These are phyloP conservation scores for Purpureocillium takamizusanense DNA, from an alignment of 2,329 filamentous ascomycete species.

Conservation along the genomic window DNA sequence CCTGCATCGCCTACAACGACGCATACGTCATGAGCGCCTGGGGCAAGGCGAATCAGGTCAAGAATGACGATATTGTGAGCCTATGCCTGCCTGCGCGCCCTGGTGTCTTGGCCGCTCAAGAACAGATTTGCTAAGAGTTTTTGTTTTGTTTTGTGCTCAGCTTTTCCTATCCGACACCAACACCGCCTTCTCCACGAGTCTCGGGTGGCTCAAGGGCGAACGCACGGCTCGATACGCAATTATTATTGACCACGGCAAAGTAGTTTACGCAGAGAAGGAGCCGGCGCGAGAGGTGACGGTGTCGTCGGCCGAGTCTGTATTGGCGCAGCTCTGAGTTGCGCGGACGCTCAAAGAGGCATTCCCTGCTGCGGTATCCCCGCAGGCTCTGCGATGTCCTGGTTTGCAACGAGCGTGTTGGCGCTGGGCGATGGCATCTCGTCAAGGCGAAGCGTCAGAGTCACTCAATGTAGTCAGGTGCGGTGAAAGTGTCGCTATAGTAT, in stretches of 20 bases:
- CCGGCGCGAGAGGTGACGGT: neutral
- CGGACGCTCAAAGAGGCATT: no score
- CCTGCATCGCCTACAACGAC: neutral
- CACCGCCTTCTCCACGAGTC: neutral
- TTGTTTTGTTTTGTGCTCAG: no score
- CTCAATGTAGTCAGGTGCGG: no score
- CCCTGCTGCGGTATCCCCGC: no score
- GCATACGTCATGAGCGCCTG: neutral
- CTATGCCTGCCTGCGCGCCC: no score
- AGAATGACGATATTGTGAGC: neutral
- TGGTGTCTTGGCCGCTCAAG: no score
- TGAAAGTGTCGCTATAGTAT: no score
- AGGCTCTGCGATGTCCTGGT: no score
- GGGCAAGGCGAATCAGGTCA: neutral
- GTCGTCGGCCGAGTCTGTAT: neutral
- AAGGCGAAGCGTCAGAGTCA: no score
- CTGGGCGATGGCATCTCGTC: no score
- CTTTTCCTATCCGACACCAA: neutral
- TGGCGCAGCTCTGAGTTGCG: neutral
- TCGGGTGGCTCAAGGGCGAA: neutral
- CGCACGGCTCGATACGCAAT: neutral
- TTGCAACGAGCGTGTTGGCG: no score
- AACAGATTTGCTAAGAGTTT: no score
- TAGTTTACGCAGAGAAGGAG: neutral
- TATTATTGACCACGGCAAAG: neutral